Evolutionary conservation across 2,329 filamentous ascomycete species (phyloP).

Genomic region (Shiraia sp.): DNA sequence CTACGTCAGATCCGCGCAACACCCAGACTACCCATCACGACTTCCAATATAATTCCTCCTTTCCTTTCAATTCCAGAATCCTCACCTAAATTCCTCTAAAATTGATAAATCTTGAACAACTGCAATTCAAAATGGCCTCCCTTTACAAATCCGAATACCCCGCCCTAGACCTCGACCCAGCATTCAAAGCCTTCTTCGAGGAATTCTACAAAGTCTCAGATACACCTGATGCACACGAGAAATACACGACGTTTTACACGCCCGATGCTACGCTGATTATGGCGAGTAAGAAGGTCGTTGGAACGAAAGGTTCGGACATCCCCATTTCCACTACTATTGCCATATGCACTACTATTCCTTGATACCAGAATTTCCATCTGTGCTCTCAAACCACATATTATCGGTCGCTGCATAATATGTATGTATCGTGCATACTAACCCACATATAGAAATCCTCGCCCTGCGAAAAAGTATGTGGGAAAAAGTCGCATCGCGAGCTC

Average conservation of each 20-base stretch:
- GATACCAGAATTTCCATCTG: too few relatives aligned
- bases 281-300: conserved; percentile 53
- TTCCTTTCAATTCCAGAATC: not conserved
- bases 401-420: too few relatives aligned
- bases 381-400: too few relatives aligned
- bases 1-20: conserved; percentile 3
- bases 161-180: conserved; percentile 42
- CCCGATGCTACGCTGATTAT: conserved; percentile 56
- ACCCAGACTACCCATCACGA: not conserved
- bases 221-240: conserved; percentile 52
- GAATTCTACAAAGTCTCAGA: conserved; percentile 53
- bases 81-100: not conserved
- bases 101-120: too few relatives aligned
- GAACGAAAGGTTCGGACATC: conserved; percentile 47
- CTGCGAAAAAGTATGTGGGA: conserved; percentile 59
- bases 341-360: too few relatives aligned
- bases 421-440: too few relatives aligned
- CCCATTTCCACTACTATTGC: not conserved
- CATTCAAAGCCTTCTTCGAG: conserved; percentile 51
- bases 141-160: conserved; percentile 45
- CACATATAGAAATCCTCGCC: conserved; percentile 52
- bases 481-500: conserved; percentile 52
- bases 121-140: too few relatives aligned
- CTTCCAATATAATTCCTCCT: too few relatives aligned
- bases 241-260: conserved; percentile 55